phyloP scores from a whole-genome alignment of 2,329 filamentous ascomycete genomes.

The Aspergillus unguis region DNA sequence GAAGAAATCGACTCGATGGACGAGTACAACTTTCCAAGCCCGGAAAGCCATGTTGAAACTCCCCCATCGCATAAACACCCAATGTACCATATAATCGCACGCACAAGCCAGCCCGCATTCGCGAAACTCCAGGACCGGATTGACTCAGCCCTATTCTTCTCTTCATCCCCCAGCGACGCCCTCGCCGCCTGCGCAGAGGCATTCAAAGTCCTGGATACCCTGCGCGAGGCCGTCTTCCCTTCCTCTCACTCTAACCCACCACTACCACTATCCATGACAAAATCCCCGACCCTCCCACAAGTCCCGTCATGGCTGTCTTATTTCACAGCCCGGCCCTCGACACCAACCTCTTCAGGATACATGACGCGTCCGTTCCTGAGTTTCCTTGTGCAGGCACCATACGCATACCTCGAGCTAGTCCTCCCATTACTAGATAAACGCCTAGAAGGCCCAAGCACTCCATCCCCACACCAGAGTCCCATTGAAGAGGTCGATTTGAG shows the following conservation, averaged over 20 bases:
- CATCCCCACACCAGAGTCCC: background rate
- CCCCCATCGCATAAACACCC: slow-evolving; percentile 1
- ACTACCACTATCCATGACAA: background rate
- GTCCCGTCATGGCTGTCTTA: background rate
- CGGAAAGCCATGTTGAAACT: background rate
- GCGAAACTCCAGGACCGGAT: background rate
- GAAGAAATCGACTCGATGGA: background rate
- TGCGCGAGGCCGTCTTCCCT: background rate
- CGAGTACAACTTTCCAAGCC: background rate
- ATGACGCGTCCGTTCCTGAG: background rate
- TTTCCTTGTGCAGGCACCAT: background rate
- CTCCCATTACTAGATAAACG: background rate
- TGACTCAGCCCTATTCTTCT: background rate
- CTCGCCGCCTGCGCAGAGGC: slow-evolving; percentile 2
- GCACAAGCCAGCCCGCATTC: background rate
- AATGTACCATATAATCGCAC: background rate
- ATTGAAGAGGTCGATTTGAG: background rate
- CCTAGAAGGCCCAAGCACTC: background rate
- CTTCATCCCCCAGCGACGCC: background rate
- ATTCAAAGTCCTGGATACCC: background rate
- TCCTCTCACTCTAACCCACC: background rate
- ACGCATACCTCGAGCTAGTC: background rate
- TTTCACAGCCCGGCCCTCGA: background rate
- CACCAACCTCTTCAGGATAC: background rate
- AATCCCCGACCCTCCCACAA: background rate